These are phyloP conservation scores for Rhytidhysteron rufulum DNA, from an alignment of 2,329 filamentous ascomycete genomes.

Conservation along the genomic window DNA sequence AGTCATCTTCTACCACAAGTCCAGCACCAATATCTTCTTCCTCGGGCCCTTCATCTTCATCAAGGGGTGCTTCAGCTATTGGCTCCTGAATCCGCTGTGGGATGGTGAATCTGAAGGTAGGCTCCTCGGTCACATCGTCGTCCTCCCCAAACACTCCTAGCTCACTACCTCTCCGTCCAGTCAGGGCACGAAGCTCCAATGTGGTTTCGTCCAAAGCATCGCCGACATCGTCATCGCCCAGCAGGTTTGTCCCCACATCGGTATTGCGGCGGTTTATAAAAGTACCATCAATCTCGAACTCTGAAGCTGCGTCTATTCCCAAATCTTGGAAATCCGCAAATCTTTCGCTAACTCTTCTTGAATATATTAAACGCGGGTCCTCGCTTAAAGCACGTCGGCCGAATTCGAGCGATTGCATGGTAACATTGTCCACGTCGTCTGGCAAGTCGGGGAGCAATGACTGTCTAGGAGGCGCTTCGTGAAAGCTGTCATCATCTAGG, in stretches of 20 bases:
- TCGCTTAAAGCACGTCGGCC: slow-evolving; percentile 37
- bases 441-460: slow-evolving; percentile 33
- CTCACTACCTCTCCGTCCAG: slow-evolving; percentile 25
- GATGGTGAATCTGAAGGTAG: slow-evolving; percentile 37
- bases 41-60: slow-evolving; percentile 2
- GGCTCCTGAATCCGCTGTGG: slow-evolving; percentile 28
- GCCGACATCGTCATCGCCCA: slow-evolving; percentile 30
- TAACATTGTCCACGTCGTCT: slow-evolving; percentile 36
- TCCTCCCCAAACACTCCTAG: slow-evolving; percentile 29
- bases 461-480: slow-evolving; percentile 35
- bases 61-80: slow-evolving; percentile 9
- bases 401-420: slow-evolving; percentile 49
- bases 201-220: slow-evolving; percentile 27
- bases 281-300: slow-evolving; percentile 41
- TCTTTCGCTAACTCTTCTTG: slow-evolving; percentile 48
- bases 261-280: slow-evolving; percentile 29
- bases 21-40: slow-evolving; percentile 8
- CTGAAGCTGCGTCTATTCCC: slow-evolving; percentile 26
- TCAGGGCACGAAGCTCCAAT: slow-evolving; percentile 24
- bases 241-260: slow-evolving; percentile 33
- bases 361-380: slow-evolving; percentile 39
- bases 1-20: slow-evolving; percentile 11
- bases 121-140: slow-evolving; percentile 32
- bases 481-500: slow-evolving; percentile 40
- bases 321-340: slow-evolving; percentile 46